phyloP scores from a whole-genome alignment of 176 grass and related monocot species.

The Bromus sterilis region DNA sequence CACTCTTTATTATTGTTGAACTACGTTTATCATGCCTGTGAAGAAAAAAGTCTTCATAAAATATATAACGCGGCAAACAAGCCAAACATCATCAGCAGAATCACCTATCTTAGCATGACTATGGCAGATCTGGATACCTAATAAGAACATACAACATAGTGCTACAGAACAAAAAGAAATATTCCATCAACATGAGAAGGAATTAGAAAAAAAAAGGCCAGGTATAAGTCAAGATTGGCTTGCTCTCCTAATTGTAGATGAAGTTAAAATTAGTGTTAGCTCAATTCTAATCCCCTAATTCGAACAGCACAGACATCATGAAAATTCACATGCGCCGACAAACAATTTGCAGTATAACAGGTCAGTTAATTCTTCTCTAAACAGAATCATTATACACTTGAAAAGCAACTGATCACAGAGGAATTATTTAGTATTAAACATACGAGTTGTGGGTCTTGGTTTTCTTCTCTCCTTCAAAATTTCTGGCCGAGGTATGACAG shows the following conservation, averaged over 20 bases:
- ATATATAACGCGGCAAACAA: not conserved
- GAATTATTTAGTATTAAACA: constrained; percentile 1
- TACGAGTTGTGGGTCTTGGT: constrained; percentile 67
- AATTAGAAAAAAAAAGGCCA: not conserved
- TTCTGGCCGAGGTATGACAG: constrained; percentile 76
- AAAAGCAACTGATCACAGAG: constrained; percentile 17
- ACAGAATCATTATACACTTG: not conserved
- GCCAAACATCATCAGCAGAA: not conserved
- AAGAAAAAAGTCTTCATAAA: not conserved
- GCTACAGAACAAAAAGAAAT: not conserved
- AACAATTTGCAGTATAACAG: constrained; percentile 1
- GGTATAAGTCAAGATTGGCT: not conserved
- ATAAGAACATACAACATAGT: not conserved
- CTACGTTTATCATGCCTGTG: not conserved
- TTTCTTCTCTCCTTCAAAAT: constrained; percentile 95
- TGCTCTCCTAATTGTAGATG: not conserved
- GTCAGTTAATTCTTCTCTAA: not conserved
- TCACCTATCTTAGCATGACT: not conserved
- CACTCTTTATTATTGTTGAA: not conserved
- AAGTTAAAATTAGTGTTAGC: not conserved
- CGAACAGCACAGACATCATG: not conserved
- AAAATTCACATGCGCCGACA: not conserved
- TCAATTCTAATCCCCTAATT: constrained; percentile 8
- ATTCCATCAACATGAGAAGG: not conserved
- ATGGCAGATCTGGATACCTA: not conserved